Evolutionary conservation across 2,329 filamentous ascomycete genomes (phyloP).

Genomic region (Coniochaeta pulveracea): DNA sequence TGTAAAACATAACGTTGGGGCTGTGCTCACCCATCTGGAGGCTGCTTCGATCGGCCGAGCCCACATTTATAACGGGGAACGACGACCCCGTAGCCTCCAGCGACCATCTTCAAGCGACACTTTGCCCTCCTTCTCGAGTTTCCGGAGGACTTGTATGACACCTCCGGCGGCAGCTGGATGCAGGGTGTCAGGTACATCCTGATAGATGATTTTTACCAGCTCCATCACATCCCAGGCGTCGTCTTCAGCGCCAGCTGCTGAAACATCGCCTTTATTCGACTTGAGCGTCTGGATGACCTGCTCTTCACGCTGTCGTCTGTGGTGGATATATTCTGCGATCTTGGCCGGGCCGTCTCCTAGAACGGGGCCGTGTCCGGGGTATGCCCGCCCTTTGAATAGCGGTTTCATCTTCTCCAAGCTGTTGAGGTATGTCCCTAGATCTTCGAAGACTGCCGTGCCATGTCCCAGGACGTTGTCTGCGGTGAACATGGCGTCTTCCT

Average conservation of each 20-base stretch:
- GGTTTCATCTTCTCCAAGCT: slow-evolving; percentile 49
- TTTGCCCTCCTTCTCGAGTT: slow-evolving; percentile 65
- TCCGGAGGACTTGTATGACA: slow-evolving; percentile 66
- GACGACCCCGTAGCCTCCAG: slow-evolving; percentile 32
- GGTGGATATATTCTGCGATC: slow-evolving; percentile 72
- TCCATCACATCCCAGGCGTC: slow-evolving; percentile 60
- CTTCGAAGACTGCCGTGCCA: slow-evolving; percentile 63
- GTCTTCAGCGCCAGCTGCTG: slow-evolving; percentile 7
- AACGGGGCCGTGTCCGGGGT: slow-evolving; percentile 79
- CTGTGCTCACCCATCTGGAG: no score
- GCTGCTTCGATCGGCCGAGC: no score
- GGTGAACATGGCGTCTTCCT: slow-evolving; percentile 61
- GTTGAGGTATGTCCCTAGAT: slow-evolving; percentile 48
- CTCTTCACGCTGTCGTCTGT: slow-evolving; percentile 68
- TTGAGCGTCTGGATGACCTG: slow-evolving; percentile 60
- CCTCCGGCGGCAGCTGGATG: slow-evolving; percentile 67
- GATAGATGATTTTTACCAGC: slow-evolving; percentile 81
- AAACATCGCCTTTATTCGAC: slow-evolving; percentile 20
- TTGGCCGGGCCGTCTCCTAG: slow-evolving; percentile 61
- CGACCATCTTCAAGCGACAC: slow-evolving; percentile 31
- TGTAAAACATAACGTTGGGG: slow-evolving; percentile 4
- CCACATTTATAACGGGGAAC: slow-evolving; percentile 31
- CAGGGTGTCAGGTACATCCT: slow-evolving; percentile 62
- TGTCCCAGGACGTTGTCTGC: slow-evolving; percentile 67
- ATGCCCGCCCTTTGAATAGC: slow-evolving; percentile 57